A percentile compares a stretch with the other conserved stretches of the same genome.
These are phyloP conservation scores for Phytophthora kernoviae DNA, from an alignment of 352 stramenopile genomes.

Conservation along the genomic window DNA sequence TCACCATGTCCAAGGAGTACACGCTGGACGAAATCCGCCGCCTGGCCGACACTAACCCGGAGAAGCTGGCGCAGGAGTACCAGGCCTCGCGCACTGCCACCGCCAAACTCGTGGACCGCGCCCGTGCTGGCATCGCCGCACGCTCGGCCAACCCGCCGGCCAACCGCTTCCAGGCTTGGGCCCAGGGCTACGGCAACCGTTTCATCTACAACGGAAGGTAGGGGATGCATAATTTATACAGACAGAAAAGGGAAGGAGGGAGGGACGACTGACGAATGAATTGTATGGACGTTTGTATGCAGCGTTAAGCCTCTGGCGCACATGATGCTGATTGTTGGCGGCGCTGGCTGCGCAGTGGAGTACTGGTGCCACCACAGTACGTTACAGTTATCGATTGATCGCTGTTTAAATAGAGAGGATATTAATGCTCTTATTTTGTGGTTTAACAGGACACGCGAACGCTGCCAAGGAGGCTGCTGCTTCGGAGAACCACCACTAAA, in stretches of 20 bases:
- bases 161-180: constrained; percentile 70
- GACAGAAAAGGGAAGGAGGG: not conserved
- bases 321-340: constrained; percentile 78
- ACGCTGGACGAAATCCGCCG: constrained; percentile 83
- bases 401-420: not conserved
- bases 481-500: constrained; percentile 66
- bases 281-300: not conserved
- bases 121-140: constrained; percentile 66
- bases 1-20: constrained; percentile 73
- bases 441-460: constrained; percentile 54
- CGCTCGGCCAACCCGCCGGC: constrained; percentile 54
- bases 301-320: constrained; percentile 72
- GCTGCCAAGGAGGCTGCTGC: constrained; percentile 38
- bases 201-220: constrained; percentile 78
- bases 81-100: constrained; percentile 64
- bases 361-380: constrained; percentile 75
- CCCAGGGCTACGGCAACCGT: constrained; percentile 72
- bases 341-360: constrained; percentile 58
- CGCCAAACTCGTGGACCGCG: constrained; percentile 67
- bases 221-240: not conserved
- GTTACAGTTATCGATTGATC: constrained; percentile 5
- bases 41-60: constrained; percentile 71
- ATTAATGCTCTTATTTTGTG: constrained; percentile 12
- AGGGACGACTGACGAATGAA: not conserved
- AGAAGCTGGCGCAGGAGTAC: constrained; percentile 78